Base-by-base conservation (phyloP, 2,329 filamentous ascomycete species). In the Epichloe sibirici region DNA sequence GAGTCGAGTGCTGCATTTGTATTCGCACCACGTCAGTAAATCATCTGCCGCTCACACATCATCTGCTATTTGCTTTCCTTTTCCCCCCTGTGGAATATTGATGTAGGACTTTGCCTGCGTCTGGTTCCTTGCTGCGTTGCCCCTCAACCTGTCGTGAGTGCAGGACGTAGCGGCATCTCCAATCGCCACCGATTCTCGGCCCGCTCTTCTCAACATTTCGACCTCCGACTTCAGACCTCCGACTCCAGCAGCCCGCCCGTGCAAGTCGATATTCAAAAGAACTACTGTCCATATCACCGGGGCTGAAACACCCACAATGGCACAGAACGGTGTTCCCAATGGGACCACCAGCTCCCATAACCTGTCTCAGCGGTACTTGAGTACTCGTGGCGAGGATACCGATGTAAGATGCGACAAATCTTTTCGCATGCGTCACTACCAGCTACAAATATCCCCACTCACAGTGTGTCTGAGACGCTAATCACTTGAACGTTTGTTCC, bases 331-430 rank as follows among this genome's bases (percentile, higher is more conserved):
- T 56, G 63, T 62, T 53, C 57, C 64, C 53, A 68, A 64, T 61
- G 61, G 63, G 47, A 59, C 65, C 38, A 56, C 62, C 45, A 59
- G 54, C 58, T 67, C 67, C 45, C 72, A 74, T 57, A 71, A 69
- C 51, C 62, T 64, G 57, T 74, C 73, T 53, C 74, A 77, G 62
- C 68, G 71, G 51, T 77, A 77, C 59, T 61, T 77, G 57, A 75
- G 72, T 62, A 77, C 75, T 40, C 68, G 75, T 51, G 75, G 75
- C 53, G 73, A 74, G 43, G 74, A 77, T 60, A 66, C 66, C 60
- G 74, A 69, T 57, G 74, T 77, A 71, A 55, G 69, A 56, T 52
- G 39, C 17, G 25, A 39, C 23, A 42, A 21, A 35, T 1, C 25
- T n/a, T 45, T 46, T 23, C 43, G 9, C 51, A 15, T 45, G 25